Evolutionary conservation across 108 stramenopile species (phyloP).

Genomic region (Nannochloropsis salina): DNA sequence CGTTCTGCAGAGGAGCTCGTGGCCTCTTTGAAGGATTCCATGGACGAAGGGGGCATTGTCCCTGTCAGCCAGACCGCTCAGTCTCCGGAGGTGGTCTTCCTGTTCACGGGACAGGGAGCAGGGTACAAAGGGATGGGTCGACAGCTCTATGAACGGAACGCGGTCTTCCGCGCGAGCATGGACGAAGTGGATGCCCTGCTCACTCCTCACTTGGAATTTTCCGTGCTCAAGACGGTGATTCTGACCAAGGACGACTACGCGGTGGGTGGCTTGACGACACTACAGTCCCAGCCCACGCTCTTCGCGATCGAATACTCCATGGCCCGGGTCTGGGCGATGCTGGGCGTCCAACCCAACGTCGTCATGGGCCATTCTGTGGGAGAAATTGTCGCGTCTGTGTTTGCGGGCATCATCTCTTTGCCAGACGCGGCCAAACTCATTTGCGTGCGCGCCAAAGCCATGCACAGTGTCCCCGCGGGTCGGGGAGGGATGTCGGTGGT

Average conservation of each 20-base stretch:
- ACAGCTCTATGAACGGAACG: not conserved
- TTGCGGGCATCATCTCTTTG: not conserved
- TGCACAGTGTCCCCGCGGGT: not conserved
- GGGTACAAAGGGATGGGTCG: conserved; percentile 20
- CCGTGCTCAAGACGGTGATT: not conserved
- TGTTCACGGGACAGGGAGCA: conserved; percentile 23
- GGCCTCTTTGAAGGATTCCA: not conserved
- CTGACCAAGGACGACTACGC: conserved; percentile 2
- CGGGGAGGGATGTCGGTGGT: not conserved
- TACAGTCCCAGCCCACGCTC: conserved; percentile 8
- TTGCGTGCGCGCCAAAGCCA: not conserved
- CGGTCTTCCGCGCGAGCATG: conserved; percentile 19
- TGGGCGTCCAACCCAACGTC: not conserved
- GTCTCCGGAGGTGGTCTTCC: conserved; percentile 19
- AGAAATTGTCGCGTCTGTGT: conserved; percentile 12
- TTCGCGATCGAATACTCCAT: not conserved
- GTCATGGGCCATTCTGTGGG: conserved; percentile 24
- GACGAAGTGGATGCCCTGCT: conserved; percentile 5
- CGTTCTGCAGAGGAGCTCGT: not conserved
- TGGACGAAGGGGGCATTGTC: not conserved
- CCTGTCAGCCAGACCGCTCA: not conserved
- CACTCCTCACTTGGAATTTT: not conserved
- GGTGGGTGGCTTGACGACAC: not conserved
- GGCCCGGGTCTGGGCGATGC: conserved; percentile 20
- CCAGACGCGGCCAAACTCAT: not conserved